phyloP scores from a whole-genome alignment of 805 yeast genomes.

The Wickerhamiella spandovensis region DNA sequence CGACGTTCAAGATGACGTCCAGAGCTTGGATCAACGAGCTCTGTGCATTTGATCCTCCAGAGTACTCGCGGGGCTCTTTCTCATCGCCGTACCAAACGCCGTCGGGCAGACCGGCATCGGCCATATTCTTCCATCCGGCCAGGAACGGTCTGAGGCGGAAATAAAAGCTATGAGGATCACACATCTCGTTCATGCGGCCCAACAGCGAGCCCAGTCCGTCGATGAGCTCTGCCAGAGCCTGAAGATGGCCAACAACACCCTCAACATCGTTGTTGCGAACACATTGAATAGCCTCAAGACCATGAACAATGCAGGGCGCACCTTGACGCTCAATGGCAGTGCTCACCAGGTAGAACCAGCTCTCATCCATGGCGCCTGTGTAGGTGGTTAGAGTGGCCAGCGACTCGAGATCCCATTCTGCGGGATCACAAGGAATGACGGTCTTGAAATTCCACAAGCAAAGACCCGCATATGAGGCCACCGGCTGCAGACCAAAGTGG shows the following conservation, averaged over 20 bases:
- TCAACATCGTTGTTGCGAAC: conserved; percentile 35
- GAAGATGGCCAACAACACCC: conserved; percentile 35
- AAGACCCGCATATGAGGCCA: conserved; percentile 77
- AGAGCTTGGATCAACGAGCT: conserved; percentile 78
- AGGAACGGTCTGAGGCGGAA: conserved; percentile 75
- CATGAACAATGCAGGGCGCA: conserved; percentile 52
- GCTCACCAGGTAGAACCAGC: conserved; percentile 86
- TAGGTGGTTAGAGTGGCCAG: conserved; percentile 70
- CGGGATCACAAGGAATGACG: conserved; percentile 30
- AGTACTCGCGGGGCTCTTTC: conserved; percentile 37
- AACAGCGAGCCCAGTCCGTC: conserved; percentile 61
- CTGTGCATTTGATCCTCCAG: conserved; percentile 95
- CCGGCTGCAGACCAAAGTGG: conserved; percentile 61
- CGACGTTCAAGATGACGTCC: conserved; percentile 62
- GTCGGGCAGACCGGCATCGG: conserved; percentile 62
- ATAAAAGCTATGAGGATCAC: conserved; percentile 88
- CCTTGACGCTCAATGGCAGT: conserved; percentile 78
- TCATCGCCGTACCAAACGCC: conserved; percentile 74
- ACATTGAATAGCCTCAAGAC: conserved; percentile 50
- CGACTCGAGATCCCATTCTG: conserved; percentile 44
- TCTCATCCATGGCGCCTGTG: conserved; percentile 83
- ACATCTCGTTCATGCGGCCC: conserved; percentile 79
- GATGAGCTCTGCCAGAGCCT: conserved; percentile 57
- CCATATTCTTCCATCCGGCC: conserved; percentile 94
- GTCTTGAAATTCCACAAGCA: conserved; percentile 79